These are phyloP conservation scores for Magnusiomyces fungicola DNA, from an alignment of 1,139 yeast genomes.

Conservation along the genomic window DNA sequence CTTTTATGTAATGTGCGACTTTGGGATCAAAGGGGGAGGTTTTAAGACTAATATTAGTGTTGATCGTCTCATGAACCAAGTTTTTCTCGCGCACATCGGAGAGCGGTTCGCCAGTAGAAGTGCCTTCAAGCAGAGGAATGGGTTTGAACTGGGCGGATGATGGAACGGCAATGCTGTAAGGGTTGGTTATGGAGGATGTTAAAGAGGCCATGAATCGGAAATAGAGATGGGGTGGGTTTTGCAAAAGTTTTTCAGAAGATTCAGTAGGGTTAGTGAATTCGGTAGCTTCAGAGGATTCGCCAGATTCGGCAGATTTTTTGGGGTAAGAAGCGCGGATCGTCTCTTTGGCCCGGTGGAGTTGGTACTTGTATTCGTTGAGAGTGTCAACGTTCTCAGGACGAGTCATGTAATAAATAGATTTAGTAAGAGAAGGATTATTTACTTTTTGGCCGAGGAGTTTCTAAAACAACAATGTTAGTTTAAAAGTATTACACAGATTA, in stretches of 20 bases:
- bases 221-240: too few species aligned
- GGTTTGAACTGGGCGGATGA: neutral
- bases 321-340: too few species aligned
- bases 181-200: neutral
- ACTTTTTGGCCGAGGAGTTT: neutral
- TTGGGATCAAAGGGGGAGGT: neutral
- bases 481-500: too few species aligned
- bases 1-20: neutral
- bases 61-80: neutral
- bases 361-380: neutral
- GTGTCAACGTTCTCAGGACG: neutral
- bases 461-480: neutral
- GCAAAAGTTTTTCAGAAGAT: too few species aligned
- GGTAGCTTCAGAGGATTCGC: neutral
- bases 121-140: conserved; percentile 1
- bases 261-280: neutral
- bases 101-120: neutral
- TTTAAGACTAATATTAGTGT: neutral
- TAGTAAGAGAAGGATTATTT: neutral
- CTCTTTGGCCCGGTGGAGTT: neutral
- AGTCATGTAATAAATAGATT: neutral
- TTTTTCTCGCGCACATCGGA: neutral
- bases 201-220: neutral
- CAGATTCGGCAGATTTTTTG: neutral
- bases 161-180: neutral